These are phyloP conservation scores for Neocucurbitaria cava DNA, from an alignment of 2,329 filamentous ascomycete genomes.

Conservation along the genomic window DNA sequence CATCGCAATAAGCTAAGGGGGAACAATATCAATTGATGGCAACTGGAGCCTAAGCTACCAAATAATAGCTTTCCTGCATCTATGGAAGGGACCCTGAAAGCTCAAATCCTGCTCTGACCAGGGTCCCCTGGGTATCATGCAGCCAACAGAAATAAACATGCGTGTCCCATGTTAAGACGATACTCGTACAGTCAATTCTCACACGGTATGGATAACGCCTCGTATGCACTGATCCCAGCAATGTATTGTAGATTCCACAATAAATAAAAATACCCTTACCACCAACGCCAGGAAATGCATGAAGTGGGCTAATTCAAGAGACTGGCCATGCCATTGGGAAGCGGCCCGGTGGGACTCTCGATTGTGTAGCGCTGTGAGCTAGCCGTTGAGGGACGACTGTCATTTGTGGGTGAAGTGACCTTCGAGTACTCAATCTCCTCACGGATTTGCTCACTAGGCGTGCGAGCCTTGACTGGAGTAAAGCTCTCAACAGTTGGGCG, in stretches of 20 bases:
- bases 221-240: conserved; percentile 21
- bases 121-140: conserved; percentile 39
- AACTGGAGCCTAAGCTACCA: conserved; percentile 5
- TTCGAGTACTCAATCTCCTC: conserved; percentile 24
- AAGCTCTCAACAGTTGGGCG: conserved; percentile 39
- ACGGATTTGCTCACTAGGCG: conserved; percentile 35
- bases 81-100: conserved; percentile 8
- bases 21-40: conserved; percentile 13
- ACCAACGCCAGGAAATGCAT: conserved; percentile 35
- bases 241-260: conserved; percentile 2
- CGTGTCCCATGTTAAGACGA: conserved; percentile 18
- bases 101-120: conserved; percentile 12
- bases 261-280: conserved; percentile 8
- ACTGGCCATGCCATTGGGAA: conserved; percentile 31
- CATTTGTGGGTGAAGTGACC: conserved; percentile 16
- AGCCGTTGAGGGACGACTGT: conserved; percentile 36
- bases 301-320: conserved; percentile 23
- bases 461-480: conserved; percentile 38
- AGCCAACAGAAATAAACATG: conserved; percentile 24
- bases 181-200: conserved; percentile 20
- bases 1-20: neutral
- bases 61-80: conserved; percentile 4
- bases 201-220: conserved; percentile 22
- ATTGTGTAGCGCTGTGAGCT: conserved; percentile 34
- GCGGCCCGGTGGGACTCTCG: conserved; percentile 24